These are phyloP conservation scores for Pistacia vera DNA, from an alignment of 345 rosid genomes.

Conservation along the genomic window DNA sequence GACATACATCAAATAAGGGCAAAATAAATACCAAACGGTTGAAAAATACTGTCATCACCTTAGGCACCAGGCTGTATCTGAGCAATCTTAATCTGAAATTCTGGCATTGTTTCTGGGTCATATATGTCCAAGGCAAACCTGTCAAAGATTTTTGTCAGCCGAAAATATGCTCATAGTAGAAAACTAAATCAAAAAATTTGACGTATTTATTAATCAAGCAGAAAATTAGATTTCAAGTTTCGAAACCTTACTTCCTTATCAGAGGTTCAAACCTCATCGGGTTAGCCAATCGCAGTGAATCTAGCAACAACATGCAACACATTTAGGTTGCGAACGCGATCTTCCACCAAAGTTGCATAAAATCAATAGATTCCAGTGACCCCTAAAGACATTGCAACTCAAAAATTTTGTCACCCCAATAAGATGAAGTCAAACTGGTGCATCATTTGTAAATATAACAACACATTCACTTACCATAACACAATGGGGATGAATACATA, in stretches of 20 bases:
- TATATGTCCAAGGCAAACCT: conserved; percentile 50
- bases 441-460: background rate
- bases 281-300: conserved; percentile 43
- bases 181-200: too few relatives aligned
- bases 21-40: background rate
- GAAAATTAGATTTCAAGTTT: background rate
- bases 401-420: background rate
- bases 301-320: conserved; percentile 49
- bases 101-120: conserved; percentile 32
- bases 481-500: conserved; percentile 51
- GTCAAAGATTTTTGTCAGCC: background rate
- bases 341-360: conserved; percentile 45
- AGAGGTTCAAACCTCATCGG: conserved; percentile 43
- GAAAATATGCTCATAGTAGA: too few relatives aligned
- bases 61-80: conserved; percentile 43
- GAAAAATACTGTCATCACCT: conserved; percentile 26
- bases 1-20: background rate
- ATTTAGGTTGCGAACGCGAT: conserved; percentile 25
- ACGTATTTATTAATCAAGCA: background rate
- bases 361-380: conserved; percentile 55
- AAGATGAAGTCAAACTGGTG: background rate
- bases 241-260: conserved; percentile 38
- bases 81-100: conserved; percentile 18
- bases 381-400: conserved; percentile 20
- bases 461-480: conserved; percentile 29